phyloP scores from a whole-genome alignment of 495 filamentous ascomycete genomes.

The Penicillium steckii region DNA sequence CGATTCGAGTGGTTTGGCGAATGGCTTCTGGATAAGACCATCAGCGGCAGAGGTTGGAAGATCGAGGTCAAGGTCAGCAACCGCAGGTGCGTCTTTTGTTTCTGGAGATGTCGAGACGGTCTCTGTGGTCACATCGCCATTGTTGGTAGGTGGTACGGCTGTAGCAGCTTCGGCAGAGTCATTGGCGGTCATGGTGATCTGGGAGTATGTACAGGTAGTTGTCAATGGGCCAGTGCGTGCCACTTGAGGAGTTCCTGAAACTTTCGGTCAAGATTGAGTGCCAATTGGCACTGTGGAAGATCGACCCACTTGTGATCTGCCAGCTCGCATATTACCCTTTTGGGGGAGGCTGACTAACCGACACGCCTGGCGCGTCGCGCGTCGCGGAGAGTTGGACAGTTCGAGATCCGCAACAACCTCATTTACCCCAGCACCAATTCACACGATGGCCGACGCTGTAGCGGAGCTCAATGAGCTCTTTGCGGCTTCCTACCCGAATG shows the following conservation, averaged over 20 bases:
- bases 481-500: conserved; percentile 48
- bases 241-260: not conserved
- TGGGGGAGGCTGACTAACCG: conserved; percentile 15
- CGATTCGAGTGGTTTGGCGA: conserved; percentile 57
- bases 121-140: conserved; percentile 20
- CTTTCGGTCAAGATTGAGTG: not conserved
- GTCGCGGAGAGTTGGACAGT: not conserved
- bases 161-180: conserved; percentile 8
- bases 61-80: conserved; percentile 28
- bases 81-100: not conserved
- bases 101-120: conserved; percentile 4
- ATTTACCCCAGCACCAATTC: not conserved
- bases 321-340: conserved; percentile 19
- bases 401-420: conserved; percentile 5
- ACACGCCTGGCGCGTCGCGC: conserved; percentile 19
- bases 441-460: conserved; percentile 26
- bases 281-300: conserved; percentile 1
- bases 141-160: conserved; percentile 8
- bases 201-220: not conserved
- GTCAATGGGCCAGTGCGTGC: not conserved
- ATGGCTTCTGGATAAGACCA: conserved; percentile 65
- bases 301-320: not conserved
- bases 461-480: conserved; percentile 71
- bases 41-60: conserved; percentile 45
- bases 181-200: conserved; percentile 12